phyloP scores from a whole-genome alignment of 768 basidiomycete species.

The Tricholoma saponaceum region DNA sequence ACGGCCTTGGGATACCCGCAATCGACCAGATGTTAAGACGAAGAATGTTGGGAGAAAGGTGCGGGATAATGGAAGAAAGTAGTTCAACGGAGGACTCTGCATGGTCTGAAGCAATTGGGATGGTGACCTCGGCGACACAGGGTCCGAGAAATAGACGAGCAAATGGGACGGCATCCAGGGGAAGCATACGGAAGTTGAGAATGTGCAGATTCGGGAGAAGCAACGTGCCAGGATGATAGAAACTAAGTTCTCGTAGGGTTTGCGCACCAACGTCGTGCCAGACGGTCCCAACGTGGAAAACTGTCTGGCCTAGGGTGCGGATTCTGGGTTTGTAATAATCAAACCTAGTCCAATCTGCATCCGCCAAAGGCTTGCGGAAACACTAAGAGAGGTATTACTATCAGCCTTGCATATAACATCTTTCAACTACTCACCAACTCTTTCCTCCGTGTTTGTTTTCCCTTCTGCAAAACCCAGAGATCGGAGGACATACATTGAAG shows the following conservation, averaged over 20 bases:
- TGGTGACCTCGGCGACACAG: neutral
- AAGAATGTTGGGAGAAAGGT: neutral
- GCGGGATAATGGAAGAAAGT: neutral
- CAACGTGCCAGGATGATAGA: neutral
- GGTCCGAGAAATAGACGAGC: neutral
- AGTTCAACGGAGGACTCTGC: neutral
- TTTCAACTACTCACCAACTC: neutral
- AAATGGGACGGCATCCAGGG: neutral
- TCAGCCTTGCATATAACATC: neutral
- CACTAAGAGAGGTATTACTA: neutral
- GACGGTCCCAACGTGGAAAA: neutral
- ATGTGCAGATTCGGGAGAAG: conserved; percentile 2
- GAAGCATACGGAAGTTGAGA: neutral
- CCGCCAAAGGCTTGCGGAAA: neutral
- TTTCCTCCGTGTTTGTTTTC: neutral
- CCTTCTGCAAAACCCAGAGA: neutral
- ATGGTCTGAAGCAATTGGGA: neutral
- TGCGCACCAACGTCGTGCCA: neutral
- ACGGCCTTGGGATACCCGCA: neutral
- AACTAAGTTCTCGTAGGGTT: neutral
- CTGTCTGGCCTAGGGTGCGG: neutral
- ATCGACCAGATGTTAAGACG: neutral
- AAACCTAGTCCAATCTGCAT: neutral
- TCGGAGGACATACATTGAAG: neutral
- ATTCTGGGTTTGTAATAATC: neutral